A percentile compares a stretch with the other conserved stretches of the same genome.
Conservation (phyloP, 148 eudicot genomes). For the Tetragonia tetragonoides region DNA sequence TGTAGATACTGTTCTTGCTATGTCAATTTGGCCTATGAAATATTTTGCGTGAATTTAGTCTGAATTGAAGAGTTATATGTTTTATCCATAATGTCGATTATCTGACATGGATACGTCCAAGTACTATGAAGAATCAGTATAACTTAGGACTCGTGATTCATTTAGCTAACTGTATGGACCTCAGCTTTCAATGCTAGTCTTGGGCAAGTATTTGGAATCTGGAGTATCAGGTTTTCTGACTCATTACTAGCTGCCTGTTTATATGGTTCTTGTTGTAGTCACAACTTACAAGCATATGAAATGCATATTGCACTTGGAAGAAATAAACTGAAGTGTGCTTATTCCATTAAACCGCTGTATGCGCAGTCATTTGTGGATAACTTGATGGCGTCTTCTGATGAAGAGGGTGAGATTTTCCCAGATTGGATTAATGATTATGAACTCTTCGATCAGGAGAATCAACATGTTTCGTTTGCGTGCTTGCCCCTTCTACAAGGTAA, state of each 20-base stretch:
- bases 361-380: slow-evolving; percentile 10
- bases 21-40: not conserved
- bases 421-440: slow-evolving; percentile 48
- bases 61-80: too few relatives aligned
- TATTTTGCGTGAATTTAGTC: not conserved
- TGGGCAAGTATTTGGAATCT: not conserved
- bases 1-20: not conserved
- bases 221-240: not conserved
- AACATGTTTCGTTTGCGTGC: slow-evolving; percentile 50
- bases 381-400: slow-evolving; percentile 59
- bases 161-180: not conserved
- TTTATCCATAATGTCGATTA: not conserved
- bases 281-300: not conserved
- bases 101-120: not conserved
- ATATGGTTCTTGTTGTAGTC: not conserved
- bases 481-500: slow-evolving; percentile 50
- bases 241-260: not conserved
- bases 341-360: not conserved
- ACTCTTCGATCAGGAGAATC: slow-evolving; percentile 35
- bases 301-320: not conserved
- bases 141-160: not conserved
- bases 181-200: too few relatives aligned
- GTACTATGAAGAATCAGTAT: not conserved
- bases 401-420: slow-evolving; percentile 71
- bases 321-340: not conserved